Base-by-base conservation (phyloP, 768 basidiomycete species). In the Clitopilus hobsonii region DNA sequence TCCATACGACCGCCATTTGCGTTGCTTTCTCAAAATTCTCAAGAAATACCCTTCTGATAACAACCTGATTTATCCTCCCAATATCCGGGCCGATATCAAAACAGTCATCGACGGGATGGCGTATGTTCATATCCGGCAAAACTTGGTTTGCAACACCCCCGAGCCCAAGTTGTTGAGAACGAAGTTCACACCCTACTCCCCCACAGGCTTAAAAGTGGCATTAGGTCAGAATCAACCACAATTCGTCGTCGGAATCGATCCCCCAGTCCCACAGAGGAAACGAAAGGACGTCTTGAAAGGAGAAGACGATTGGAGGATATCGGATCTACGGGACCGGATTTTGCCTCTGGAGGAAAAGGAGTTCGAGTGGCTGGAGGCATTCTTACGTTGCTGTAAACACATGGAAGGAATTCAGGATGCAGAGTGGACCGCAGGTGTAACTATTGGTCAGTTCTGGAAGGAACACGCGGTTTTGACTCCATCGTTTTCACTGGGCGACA, bases 321-420 rank as follows among this genome's bases (percentile, higher is more conserved):
- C 24, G 26, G 26, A 47, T 11, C 30, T 7, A 23, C 48, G 5
- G 29, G 32, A 47, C n/a, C 54, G 18, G 27, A 61, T 14, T 53
- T 56, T 25, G 60, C 64, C 7, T 52, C 58, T 45, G 3, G 41
- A 45, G 41, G 61, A 66, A 36, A 56, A 51, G 38, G 65, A 65
- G 27, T 58, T 67, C 23, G 56, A 61, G 6, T 66, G 66, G 64
- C 38, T 70, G 48, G 64, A 66, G 47, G 60, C 61, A 22, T 70
- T 68, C 52, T 41, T 70, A 11, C 49, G 47, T 2, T 36, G 60
- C 3, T 66, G 68, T 26, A 52, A 51, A 16, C 59, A 65, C 23
- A 65, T 67, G 64, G 41, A 54, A 7, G 22, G 38, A n/a, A 63
- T 66, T 6, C 18, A 45, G 59, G 52, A 61, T 41, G 60, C 56